Percentiles rank a stretch among this genome's conserved stretches.
Conservation (phyloP, 2,329 filamentous ascomycete genomes). For the Claviceps arundinis region DNA sequence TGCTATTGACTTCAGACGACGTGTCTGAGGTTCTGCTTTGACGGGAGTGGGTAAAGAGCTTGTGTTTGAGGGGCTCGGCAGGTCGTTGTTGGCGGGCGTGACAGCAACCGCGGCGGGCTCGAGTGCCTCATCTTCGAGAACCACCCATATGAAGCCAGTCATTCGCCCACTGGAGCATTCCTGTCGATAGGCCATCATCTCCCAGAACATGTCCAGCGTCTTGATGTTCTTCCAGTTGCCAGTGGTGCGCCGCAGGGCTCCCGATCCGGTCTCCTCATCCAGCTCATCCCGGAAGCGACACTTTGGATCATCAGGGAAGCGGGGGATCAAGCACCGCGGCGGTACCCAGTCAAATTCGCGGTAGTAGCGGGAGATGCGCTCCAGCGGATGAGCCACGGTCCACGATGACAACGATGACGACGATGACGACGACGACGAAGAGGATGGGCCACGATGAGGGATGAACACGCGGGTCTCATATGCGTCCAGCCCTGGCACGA, state of each 20-base stretch:
- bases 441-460: constrained; percentile 37
- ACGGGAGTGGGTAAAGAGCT: constrained; percentile 20
- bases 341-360: constrained; percentile 49
- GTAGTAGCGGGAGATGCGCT: constrained; percentile 46
- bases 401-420: constrained; percentile 36
- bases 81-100: constrained; percentile 6
- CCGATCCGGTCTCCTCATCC: constrained; percentile 61
- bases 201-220: constrained; percentile 89
- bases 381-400: constrained; percentile 61
- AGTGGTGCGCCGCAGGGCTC: constrained; percentile 35
- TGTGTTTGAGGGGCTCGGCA: constrained; percentile 17
- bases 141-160: constrained; percentile 90
- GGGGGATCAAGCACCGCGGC: constrained; percentile 72
- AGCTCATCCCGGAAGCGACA: constrained; percentile 78
- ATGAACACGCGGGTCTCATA: constrained; percentile 70
- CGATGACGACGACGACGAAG: constrained; percentile 25
- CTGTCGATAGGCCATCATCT: constrained; percentile 93
- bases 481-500: constrained; percentile 77
- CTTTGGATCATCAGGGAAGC: constrained; percentile 92
- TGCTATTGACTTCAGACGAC: background rate
- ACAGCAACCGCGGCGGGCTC: background rate
- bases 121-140: constrained; percentile 47
- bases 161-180: constrained; percentile 87
- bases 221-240: constrained; percentile 75
- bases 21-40: constrained; percentile 8